Conservation (phyloP, 2,329 filamentous ascomycete species). For the Cytospora schulzeri region DNA sequence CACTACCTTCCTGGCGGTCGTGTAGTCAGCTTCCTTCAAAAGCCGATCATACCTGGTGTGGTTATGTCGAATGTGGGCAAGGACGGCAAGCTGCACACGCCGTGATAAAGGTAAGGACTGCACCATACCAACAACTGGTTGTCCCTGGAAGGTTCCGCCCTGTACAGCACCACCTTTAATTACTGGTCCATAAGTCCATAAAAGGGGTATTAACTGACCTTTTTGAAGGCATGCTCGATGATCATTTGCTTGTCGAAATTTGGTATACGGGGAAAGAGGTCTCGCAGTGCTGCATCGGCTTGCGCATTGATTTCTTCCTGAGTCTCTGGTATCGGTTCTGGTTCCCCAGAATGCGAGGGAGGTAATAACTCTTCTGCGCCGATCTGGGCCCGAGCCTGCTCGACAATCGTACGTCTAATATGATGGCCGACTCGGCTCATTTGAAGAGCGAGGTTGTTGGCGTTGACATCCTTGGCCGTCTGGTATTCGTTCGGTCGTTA, state of each 20-base stretch:
- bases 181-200: neutral
- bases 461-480: conserved; percentile 39
- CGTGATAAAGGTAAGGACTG: conserved; percentile 59
- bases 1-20: conserved; percentile 62
- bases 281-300: conserved; percentile 62
- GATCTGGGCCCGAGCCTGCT: conserved; percentile 49
- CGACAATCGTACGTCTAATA: conserved; percentile 60
- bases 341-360: conserved; percentile 37
- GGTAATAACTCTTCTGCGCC: conserved; percentile 34
- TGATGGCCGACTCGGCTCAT: conserved; percentile 64
- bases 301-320: conserved; percentile 64
- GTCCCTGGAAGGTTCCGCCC: conserved; percentile 54
- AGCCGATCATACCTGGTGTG: conserved; percentile 67
- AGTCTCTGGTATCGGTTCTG: conserved; percentile 61
- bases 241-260: conserved; percentile 65
- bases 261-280: conserved; percentile 67
- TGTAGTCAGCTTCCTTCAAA: conserved; percentile 59
- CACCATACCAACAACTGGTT: conserved; percentile 60
- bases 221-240: conserved; percentile 63
- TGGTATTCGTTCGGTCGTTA: conserved; percentile 31
- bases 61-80: conserved; percentile 68
- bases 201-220: conserved; percentile 42
- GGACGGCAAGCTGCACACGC: conserved; percentile 65
- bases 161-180: conserved; percentile 33
- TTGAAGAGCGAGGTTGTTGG: conserved; percentile 51